Percentiles rank a stretch among this genome's conserved stretches.
Evolutionary conservation across 176 grass and related monocot genomes (phyloP).

Genomic region (Carex pumila): DNA sequence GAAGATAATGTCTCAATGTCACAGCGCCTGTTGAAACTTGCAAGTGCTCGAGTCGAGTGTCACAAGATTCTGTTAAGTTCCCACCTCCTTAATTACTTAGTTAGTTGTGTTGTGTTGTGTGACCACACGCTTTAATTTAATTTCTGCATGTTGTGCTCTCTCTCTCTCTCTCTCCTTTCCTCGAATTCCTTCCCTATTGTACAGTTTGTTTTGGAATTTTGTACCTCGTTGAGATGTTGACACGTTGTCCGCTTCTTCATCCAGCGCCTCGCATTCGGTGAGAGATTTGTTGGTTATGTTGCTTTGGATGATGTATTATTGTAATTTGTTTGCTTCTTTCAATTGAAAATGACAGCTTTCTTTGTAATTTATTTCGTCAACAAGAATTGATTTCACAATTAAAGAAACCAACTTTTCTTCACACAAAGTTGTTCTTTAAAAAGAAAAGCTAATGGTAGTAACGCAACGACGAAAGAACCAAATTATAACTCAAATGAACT

Average conservation of each 20-base stretch:
- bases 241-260: background rate
- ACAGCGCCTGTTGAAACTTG: constrained; percentile 15
- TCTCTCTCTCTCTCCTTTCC: too few relatives aligned
- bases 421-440: too few relatives aligned
- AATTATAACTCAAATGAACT: background rate
- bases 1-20: constrained; percentile 26
- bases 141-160: background rate
- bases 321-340: background rate
- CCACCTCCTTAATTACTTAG: background rate
- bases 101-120: background rate
- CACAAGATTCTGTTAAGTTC: constrained; percentile 26
- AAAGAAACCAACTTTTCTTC: too few relatives aligned
- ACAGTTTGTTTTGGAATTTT: background rate
- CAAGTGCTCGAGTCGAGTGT: constrained; percentile 25
- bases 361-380: too few relatives aligned
- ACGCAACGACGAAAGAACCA: too few relatives aligned
- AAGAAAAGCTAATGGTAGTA: too few relatives aligned
- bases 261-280: background rate
- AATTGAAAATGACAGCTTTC: too few relatives aligned
- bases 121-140: background rate
- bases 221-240: background rate
- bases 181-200: background rate
- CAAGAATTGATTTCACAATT: too few relatives aligned
- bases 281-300: background rate
- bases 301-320: background rate